A percentile compares a stretch with the other conserved stretches of the same genome.
Conservation (phyloP, 768 basidiomycete species). For the Suillus placidus region DNA sequence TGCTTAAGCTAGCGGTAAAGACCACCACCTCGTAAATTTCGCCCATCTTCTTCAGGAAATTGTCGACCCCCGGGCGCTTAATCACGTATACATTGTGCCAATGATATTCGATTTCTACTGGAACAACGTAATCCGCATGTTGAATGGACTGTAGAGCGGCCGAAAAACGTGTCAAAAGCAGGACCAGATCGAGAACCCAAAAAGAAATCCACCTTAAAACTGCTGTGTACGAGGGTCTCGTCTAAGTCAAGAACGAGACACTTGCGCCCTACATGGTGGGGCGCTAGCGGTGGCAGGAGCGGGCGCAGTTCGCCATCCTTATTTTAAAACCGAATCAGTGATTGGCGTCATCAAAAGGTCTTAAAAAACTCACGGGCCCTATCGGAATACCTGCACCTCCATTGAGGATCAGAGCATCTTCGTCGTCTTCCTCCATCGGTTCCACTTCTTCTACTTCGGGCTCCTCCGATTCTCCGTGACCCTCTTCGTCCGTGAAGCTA, state of each 20-base stretch:
- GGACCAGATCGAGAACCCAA: constrained; percentile 1
- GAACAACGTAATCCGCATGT: constrained; percentile 97
- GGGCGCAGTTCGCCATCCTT: constrained; percentile 89
- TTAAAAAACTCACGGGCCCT: constrained; percentile 68
- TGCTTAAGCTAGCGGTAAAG: constrained; percentile 97
- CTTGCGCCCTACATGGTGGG: constrained; percentile 85
- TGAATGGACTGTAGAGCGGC: constrained; percentile 69
- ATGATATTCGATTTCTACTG: constrained; percentile 98
- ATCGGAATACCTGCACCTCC: constrained; percentile 96
- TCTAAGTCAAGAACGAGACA: constrained; percentile 97
- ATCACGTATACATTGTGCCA: constrained; percentile 99
- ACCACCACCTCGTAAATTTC: constrained; percentile 98
- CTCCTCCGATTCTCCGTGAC: constrained; percentile 70
- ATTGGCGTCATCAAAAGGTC: constrained; percentile 1
- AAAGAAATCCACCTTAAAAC: constrained; percentile 87
- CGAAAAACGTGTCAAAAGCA: constrained; percentile 17
- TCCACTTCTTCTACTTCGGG: constrained; percentile 62
- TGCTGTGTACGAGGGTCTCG: constrained; percentile 95
- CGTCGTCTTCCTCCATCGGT: constrained; percentile 79
- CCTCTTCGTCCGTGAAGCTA: constrained; percentile 63
- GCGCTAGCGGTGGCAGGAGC: constrained; percentile 81
- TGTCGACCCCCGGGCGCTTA: constrained; percentile 97
- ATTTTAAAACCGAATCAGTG: constrained; percentile 9
- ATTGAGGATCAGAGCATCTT: constrained; percentile 83
- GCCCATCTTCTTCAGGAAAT: constrained; percentile 97